Conservation (phyloP, 345 rosid species). For the Eucalyptus pauciflora region DNA sequence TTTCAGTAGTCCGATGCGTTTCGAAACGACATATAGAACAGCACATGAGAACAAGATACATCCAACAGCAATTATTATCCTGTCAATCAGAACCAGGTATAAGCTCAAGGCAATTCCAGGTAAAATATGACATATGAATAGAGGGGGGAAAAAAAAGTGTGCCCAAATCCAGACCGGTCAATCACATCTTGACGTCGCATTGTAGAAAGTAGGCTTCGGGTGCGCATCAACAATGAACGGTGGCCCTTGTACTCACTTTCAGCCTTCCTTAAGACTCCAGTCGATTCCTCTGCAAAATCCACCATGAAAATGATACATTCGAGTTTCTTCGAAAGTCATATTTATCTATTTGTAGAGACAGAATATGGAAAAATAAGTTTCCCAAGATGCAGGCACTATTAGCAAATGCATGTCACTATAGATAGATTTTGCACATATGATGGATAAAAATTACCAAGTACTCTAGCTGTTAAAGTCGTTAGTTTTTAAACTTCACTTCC, state of each 20-base stretch:
- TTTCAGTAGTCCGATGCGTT: constrained; percentile 62
- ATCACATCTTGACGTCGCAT: constrained; percentile 91
- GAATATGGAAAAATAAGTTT: background rate
- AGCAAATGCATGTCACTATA: background rate
- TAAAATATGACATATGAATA: background rate
- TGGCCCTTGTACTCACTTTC: constrained; percentile 97
- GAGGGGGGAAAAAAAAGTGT: background rate
- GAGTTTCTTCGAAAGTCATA: background rate
- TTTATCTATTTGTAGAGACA: background rate
- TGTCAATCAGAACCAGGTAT: constrained; percentile 1
- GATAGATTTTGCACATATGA: background rate
- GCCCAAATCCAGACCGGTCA: constrained; percentile 34
- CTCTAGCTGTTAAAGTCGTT: background rate
- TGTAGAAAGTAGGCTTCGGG: constrained; percentile 73
- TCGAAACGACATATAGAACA: constrained; percentile 81
- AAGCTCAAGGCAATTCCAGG: background rate
- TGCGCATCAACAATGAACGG: constrained; percentile 67
- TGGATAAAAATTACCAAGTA: background rate
- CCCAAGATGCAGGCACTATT: background rate
- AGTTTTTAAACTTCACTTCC: background rate
- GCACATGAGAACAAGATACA: constrained; percentile 58
- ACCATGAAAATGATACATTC: background rate
- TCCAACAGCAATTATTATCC: constrained; percentile 63
- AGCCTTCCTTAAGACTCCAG: constrained; percentile 66
- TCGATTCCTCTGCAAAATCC: constrained; percentile 62